phyloP scores from a whole-genome alignment of 257 asterid species.

The Marsdenia floribunda region DNA sequence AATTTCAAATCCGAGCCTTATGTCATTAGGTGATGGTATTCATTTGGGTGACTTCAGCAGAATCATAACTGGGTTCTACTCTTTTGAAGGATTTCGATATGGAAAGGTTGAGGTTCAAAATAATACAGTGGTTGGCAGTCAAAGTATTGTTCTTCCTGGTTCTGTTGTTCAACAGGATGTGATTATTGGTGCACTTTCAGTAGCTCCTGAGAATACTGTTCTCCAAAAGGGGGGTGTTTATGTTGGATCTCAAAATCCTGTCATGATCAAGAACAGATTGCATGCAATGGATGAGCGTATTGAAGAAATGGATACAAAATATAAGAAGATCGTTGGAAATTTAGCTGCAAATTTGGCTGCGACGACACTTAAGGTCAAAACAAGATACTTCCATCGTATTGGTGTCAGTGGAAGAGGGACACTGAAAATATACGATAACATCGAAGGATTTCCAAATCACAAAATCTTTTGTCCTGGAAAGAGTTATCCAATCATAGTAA shows the following conservation, averaged over 20 bases:
- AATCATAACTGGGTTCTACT: conserved; percentile 57
- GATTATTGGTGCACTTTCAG: conserved; percentile 82
- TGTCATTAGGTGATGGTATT: conserved; percentile 61
- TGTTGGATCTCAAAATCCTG: conserved; percentile 61
- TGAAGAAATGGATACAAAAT: conserved; percentile 70
- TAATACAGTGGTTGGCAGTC: conserved; percentile 77
- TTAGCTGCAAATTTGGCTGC: conserved; percentile 72
- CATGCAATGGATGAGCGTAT: conserved; percentile 78
- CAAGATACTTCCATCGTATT: conserved; percentile 66
- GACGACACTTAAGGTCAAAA: conserved; percentile 62
- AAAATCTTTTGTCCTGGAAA: conserved; percentile 46
- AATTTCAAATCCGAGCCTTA: conserved; percentile 44
- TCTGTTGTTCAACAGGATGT: conserved; percentile 53
- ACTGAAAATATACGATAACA: conserved; percentile 42
- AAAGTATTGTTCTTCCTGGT: conserved; percentile 71
- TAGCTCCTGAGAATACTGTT: conserved; percentile 54
- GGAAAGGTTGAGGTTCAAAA: conserved; percentile 54
- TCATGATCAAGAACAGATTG: conserved; percentile 70
- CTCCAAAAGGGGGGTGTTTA: conserved; percentile 74
- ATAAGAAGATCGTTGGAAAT: conserved; percentile 72
- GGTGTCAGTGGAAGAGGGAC: conserved; percentile 65
- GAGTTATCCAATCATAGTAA: conserved; percentile 46
- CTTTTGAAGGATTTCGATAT: conserved; percentile 39
- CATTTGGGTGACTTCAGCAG: conserved; percentile 87
- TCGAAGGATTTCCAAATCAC: conserved; percentile 61